Base-by-base conservation (phyloP, 805 yeast species). In the Brettanomyces nanus region DNA sequence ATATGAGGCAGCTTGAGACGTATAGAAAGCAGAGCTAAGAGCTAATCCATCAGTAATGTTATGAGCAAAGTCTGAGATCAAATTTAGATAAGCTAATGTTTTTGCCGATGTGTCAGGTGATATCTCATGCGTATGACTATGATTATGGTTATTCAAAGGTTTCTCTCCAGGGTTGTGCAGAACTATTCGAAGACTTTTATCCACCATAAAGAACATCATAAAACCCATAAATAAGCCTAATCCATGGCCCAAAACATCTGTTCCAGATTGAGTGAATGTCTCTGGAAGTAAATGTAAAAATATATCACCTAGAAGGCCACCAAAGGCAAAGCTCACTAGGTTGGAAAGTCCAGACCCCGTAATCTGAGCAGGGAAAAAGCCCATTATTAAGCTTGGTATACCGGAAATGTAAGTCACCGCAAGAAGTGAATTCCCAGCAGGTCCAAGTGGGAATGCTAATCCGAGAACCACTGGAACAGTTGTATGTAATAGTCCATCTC, bases 41-140 rank as follows among this genome's bases (percentile, higher is more conserved):
- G 90, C 85, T 6, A 83, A 57, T 0, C 92, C 92, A 52, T 83
- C 92, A 3, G 89, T 79, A 42, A 80, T 68, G 54, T 83, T 83
- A 55, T 83, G 92, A 2, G 80, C 63, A 45, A 80, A 75, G 46
- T 81, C 89, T 0, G 87, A 79, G 35, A 80, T 68, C 46, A 83
- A 59, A 48, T 77, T 82, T 42, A 83, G 60, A 46, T 77, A 75
- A 1, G 85, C 83, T 9, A 83, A 69, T 1, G 70, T 61, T 41
- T 66, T 65, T 36, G 61, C 62, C 14, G 63, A 59, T n/a, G 62
- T 51, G 23, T 17, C 30, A 28, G 9, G 30, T 10, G 15, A 10
- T 10, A 10, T 10, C 7, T 15, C n/a, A n/a, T 28, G 30, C 7
- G 15, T 28, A n/a, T 28, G 30, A n/a, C 30, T n/a, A 28, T 28